Conservation (phyloP, 768 basidiomycete species). For the Cystofilobasidium ferigula region DNA sequence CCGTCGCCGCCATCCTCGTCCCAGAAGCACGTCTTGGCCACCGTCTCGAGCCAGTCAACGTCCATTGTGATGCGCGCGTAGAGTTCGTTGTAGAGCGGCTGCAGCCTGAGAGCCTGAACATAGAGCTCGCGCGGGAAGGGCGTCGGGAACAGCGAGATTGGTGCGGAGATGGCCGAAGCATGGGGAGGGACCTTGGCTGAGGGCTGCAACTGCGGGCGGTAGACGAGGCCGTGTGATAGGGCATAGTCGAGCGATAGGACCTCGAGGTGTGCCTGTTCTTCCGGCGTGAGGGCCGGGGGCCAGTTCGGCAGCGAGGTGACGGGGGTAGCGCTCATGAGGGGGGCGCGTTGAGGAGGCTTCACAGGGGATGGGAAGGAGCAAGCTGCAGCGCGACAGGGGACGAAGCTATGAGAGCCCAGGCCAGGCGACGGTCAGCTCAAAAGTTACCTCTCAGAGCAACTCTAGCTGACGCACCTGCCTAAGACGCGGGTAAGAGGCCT, state of each 20-base stretch:
- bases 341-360: too few relatives aligned
- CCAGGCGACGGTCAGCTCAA: too few relatives aligned
- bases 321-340: too few relatives aligned
- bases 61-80: constrained; percentile 77
- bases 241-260: constrained; percentile 68
- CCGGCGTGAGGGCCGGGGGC: constrained; percentile 59
- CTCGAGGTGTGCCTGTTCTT: constrained; percentile 52
- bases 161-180: constrained; percentile 76
- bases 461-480: too few relatives aligned
- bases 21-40: constrained; percentile 46
- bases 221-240: constrained; percentile 71
- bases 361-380: too few relatives aligned
- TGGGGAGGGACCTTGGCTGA: constrained; percentile 45
- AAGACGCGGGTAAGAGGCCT: too few relatives aligned
- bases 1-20: constrained; percentile 66
- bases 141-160: constrained; percentile 74
- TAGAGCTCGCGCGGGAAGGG: constrained; percentile 71
- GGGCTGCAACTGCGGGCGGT: constrained; percentile 49
- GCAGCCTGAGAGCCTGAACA: constrained; percentile 52
- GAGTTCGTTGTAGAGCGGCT: constrained; percentile 67
- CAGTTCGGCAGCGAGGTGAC: constrained; percentile 47
- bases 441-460: too few relatives aligned
- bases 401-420: too few relatives aligned
- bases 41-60: constrained; percentile 61
- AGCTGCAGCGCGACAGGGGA: too few relatives aligned